Percentiles rank a stretch among this genome's conserved stretches.
These are phyloP conservation scores for Trichopus zeylanicus DNA, from an alignment of 116 monocot species.

Conservation along the genomic window DNA sequence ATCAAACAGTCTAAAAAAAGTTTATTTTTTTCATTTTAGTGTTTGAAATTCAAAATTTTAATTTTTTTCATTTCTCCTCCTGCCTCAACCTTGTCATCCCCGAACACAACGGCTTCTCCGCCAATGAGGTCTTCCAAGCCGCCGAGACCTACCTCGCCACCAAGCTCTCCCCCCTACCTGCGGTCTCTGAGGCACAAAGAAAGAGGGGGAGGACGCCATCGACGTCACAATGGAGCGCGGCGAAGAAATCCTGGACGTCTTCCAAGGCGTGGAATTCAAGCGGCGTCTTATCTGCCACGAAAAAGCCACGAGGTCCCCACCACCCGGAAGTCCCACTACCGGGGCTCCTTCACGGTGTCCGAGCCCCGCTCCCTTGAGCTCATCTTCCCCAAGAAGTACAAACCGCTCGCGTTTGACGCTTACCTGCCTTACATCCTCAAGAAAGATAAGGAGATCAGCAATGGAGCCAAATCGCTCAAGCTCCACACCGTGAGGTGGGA, in stretches of 20 bases:
- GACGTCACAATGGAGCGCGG: constrained; percentile 16
- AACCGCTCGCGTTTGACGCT: constrained; percentile 14
- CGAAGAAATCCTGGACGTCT: constrained; percentile 25
- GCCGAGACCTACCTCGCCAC: constrained; percentile 19
- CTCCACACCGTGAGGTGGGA: constrained; percentile 12
- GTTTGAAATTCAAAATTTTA: too few species aligned
- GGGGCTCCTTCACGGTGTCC: neutral
- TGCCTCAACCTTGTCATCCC: constrained; percentile 20
- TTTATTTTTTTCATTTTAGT: too few species aligned
- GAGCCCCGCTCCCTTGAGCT: constrained; percentile 21
- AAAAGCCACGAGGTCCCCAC: neutral
- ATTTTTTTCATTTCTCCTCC: constrained; percentile 16
- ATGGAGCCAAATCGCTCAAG: constrained; percentile 13
- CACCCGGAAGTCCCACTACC: neutral
- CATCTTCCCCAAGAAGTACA: constrained; percentile 23
- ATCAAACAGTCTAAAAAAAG: too few species aligned
- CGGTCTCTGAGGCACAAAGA: constrained; percentile 12
- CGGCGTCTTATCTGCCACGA: constrained; percentile 19
- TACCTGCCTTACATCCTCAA: constrained; percentile 26
- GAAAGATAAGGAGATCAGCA: neutral
- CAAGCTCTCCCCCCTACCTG: constrained; percentile 8
- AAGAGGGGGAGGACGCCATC: neutral
- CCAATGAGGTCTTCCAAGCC: constrained; percentile 29
- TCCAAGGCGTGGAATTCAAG: constrained; percentile 21
- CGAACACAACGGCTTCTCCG: constrained; percentile 12